Percentiles rank a stretch among this genome's conserved stretches.
Evolutionary conservation across 2,329 filamentous ascomycete genomes (phyloP).

Genomic region (Ophiostoma ips): DNA sequence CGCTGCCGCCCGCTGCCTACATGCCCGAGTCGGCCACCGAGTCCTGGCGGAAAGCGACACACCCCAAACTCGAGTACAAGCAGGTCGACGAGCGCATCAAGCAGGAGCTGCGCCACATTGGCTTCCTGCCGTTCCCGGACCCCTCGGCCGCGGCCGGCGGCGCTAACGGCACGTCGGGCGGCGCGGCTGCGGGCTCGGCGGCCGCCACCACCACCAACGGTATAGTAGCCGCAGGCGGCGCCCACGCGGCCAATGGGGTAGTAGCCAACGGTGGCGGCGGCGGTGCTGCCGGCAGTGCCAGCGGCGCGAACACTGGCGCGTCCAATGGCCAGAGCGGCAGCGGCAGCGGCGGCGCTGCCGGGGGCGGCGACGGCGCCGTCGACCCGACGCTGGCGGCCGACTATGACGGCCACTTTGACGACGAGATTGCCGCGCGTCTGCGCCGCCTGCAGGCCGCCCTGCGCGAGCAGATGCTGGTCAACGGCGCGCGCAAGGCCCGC

Average conservation of each 20-base stretch:
- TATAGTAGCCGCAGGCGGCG: no score
- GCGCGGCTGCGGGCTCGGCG: no score
- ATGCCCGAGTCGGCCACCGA: constrained; percentile 67
- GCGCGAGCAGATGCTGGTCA: constrained; percentile 70
- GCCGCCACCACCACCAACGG: no score
- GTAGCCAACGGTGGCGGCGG: not conserved
- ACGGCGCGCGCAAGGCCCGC: constrained; percentile 79
- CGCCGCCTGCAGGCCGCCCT: constrained; percentile 73
- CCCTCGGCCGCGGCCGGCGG: constrained; percentile 10
- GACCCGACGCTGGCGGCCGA: constrained; percentile 39
- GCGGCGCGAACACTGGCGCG: not conserved
- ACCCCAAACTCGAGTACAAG: constrained; percentile 66
- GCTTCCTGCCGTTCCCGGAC: constrained; percentile 51
- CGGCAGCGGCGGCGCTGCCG: constrained; percentile 3
- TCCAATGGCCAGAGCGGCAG: not conserved
- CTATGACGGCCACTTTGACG: constrained; percentile 82
- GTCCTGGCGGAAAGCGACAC: constrained; percentile 63
- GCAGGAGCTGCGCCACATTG: constrained; percentile 80
- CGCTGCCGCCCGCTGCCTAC: constrained; percentile 55
- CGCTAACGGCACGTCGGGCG: constrained; percentile 8
- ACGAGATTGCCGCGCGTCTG: constrained; percentile 82
- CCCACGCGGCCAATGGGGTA: no score
- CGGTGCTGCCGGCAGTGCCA: constrained; percentile 15
- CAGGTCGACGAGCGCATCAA: constrained; percentile 84
- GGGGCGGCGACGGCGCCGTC: not conserved